A percentile compares a stretch with the other conserved stretches of the same genome.
These are phyloP conservation scores for Leishmania arabica DNA, from an alignment of 208 protist species.

Conservation along the genomic window DNA sequence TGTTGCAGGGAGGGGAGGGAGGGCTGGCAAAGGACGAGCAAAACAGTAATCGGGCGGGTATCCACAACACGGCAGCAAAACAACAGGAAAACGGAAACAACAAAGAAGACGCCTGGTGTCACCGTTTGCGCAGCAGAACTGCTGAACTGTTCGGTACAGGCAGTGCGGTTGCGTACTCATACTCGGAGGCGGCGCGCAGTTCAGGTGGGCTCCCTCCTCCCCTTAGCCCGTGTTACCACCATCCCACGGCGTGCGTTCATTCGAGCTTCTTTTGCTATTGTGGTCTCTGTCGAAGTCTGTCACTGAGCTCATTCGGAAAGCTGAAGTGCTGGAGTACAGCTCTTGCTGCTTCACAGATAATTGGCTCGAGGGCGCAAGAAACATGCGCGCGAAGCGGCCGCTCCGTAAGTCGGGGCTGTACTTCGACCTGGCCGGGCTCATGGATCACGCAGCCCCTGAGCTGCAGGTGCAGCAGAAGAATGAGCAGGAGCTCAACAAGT, in stretches of 20 bases:
- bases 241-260: not conserved
- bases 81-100: not conserved
- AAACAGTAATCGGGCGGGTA: not conserved
- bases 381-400: conserved; percentile 52
- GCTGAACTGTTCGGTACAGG: not conserved
- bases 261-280: not conserved
- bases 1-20: not conserved
- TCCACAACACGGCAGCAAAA: not conserved
- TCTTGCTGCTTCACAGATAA: not conserved
- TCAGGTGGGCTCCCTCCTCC: not conserved
- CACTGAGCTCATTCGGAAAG: no score
- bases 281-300: not conserved
- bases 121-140: not conserved
- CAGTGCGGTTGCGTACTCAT: not conserved
- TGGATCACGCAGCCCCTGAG: conserved; percentile 43
- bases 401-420: conserved; percentile 29
- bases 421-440: conserved; percentile 64
- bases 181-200: not conserved
- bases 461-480: conserved; percentile 70
- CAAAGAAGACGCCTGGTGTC: not conserved
- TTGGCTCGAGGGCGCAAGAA: not conserved
- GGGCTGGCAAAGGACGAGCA: not conserved
- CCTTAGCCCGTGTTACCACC: not conserved
- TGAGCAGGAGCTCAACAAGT: conserved; percentile 64
- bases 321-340: not conserved